Conservation (phyloP, 257 asterid species). For the Rubia yunnanensis region DNA sequence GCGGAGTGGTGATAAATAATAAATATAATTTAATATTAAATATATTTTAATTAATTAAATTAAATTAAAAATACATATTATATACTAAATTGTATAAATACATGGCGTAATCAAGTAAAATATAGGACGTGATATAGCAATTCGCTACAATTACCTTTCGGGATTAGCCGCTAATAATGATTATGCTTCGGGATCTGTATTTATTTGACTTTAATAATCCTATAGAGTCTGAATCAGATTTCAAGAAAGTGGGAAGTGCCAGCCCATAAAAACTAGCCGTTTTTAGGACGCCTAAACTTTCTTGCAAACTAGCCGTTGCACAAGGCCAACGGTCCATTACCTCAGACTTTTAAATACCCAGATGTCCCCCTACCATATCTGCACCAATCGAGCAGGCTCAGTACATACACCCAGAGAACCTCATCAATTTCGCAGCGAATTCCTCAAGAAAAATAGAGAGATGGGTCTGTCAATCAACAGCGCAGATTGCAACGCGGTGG, state of each 20-base stretch:
- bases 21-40: too few species aligned
- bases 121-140: too few species aligned
- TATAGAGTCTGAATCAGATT: too few species aligned
- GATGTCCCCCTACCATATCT: neutral
- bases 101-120: too few species aligned
- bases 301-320: constrained; percentile 20
- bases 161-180: neutral
- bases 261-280: constrained; percentile 16
- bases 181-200: neutral
- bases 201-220: neutral
- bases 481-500: constrained; percentile 5
- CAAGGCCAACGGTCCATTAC: constrained; percentile 15
- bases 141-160: neutral
- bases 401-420: neutral
- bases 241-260: too few species aligned
- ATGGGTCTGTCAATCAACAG: constrained; percentile 19
- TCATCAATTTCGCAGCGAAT: neutral
- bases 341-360: constrained; percentile 10
- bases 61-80: too few species aligned
- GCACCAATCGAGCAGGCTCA: neutral
- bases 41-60: too few species aligned
- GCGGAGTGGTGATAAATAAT: too few species aligned
- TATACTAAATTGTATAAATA: too few species aligned
- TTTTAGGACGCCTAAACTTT: neutral
- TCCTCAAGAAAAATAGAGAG: neutral